A percentile compares a stretch with the other conserved stretches of the same genome.
phyloP scores from a whole-genome alignment of 2,329 filamentous ascomycete species.

The Venturia nashicola region DNA sequence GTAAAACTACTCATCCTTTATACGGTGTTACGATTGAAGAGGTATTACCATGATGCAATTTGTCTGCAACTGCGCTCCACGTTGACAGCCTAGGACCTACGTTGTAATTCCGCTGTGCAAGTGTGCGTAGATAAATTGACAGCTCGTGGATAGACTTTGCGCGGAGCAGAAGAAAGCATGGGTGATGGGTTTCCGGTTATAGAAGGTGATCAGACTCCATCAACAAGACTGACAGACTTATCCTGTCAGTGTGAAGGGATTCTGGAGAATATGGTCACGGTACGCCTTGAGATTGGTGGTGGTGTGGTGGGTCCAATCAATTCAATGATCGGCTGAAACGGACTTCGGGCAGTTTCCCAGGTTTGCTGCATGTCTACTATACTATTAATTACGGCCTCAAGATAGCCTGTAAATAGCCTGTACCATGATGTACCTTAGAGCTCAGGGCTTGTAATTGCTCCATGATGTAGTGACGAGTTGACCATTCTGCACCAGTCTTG shows the following conservation, averaged over 20 bases:
- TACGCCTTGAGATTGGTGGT: not conserved
- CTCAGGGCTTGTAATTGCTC: not conserved
- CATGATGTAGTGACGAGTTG: not conserved
- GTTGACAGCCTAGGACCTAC: not conserved
- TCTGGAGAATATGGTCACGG: not conserved
- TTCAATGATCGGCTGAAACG: not conserved
- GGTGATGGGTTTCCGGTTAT: not conserved
- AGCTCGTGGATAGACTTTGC: not conserved
- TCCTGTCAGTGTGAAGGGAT: not conserved
- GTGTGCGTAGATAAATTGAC: not conserved
- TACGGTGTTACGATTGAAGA: not conserved
- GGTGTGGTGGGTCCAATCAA: not conserved
- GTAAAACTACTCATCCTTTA: not conserved
- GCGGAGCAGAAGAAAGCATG: not conserved
- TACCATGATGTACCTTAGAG: not conserved
- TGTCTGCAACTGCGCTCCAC: conserved; percentile 1
- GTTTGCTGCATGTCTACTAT: not conserved
- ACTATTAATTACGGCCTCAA: not conserved
- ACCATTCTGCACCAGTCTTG: not conserved
- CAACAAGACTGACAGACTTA: not conserved
- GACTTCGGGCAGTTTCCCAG: not conserved
- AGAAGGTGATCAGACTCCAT: not conserved
- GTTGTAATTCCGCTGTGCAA: not conserved
- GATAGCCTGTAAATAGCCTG: not conserved
- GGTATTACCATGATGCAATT: not conserved